Evolutionary conservation across 2,329 filamentous ascomycete species (phyloP).

Genomic region (Tolypocladium nubicola): DNA sequence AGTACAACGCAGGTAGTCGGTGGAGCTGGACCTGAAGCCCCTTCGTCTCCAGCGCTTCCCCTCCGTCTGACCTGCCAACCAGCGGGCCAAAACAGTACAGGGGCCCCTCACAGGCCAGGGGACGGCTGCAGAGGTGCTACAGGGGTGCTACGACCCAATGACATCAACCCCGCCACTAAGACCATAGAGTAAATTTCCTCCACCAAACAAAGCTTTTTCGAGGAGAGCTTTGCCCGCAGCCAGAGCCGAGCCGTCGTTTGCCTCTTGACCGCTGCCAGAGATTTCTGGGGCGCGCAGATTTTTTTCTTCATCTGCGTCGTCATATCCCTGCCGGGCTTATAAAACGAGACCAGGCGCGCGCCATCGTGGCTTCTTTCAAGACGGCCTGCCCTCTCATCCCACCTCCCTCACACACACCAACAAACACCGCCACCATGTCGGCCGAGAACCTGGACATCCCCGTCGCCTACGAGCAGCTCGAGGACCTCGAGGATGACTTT

Average conservation of each 20-base stretch:
- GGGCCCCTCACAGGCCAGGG: not conserved
- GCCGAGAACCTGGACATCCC: conserved; percentile 24
- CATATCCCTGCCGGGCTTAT: not conserved
- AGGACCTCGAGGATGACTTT: conserved; percentile 73
- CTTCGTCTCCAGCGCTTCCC: too few species aligned
- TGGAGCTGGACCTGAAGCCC: not conserved
- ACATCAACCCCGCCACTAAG: conserved; percentile 5
- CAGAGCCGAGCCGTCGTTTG: not conserved
- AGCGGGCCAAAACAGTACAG: not conserved
- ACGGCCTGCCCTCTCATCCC: not conserved
- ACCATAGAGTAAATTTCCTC: not conserved
- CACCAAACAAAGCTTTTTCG: not conserved
- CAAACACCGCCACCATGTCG: conserved; percentile 18
- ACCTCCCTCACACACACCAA: not conserved
- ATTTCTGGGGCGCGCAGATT: not conserved
- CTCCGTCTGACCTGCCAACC: not conserved
- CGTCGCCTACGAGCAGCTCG: conserved; percentile 65
- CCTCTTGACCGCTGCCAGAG: not conserved
- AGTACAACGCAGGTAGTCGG: too few species aligned
- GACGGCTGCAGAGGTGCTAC: not conserved
- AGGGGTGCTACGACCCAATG: not conserved
- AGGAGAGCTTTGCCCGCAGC: not conserved
- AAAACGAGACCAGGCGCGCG: not conserved
- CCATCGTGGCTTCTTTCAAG: not conserved
- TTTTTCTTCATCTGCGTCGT: not conserved